These are phyloP conservation scores for Xanthoceras sorbifolium DNA, from an alignment of 345 rosid species.

Conservation along the genomic window DNA sequence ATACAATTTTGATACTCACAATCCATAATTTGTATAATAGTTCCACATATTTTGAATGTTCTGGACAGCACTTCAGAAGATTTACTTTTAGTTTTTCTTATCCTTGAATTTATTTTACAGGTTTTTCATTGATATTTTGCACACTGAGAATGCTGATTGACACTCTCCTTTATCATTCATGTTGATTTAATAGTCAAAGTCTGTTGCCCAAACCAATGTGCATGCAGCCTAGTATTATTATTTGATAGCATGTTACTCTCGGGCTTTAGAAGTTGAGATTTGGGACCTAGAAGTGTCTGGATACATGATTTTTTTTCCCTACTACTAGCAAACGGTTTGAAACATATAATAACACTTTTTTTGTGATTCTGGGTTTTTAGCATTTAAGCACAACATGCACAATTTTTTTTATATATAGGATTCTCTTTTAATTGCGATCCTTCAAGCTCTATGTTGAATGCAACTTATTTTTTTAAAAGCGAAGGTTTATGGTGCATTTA, in stretches of 20 bases:
- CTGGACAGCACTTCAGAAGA: background rate
- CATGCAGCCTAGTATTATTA: background rate
- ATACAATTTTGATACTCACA: background rate
- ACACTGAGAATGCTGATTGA: background rate
- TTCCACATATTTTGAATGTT: background rate
- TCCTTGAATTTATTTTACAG: background rate
- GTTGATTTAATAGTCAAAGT: background rate
- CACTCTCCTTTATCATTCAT: background rate
- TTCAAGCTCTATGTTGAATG: conserved; percentile 5
- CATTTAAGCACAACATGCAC: background rate
- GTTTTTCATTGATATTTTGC: background rate
- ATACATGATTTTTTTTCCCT: too few relatives aligned
- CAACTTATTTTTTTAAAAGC: conserved; percentile 25
- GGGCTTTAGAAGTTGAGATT: background rate
- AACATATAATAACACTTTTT: background rate
- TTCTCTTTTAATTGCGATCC: conserved; percentile 4
- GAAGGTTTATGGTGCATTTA: conserved; percentile 95
- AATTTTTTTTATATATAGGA: background rate
- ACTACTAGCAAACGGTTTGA: background rate
- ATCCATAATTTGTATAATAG: background rate
- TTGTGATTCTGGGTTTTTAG: background rate
- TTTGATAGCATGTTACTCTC: background rate
- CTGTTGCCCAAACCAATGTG: background rate
- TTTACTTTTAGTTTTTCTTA: background rate
- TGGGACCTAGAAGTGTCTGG: too few relatives aligned